Base-by-base conservation (phyloP, 2,329 filamentous ascomycete species). In the Cladosporium phlei region DNA sequence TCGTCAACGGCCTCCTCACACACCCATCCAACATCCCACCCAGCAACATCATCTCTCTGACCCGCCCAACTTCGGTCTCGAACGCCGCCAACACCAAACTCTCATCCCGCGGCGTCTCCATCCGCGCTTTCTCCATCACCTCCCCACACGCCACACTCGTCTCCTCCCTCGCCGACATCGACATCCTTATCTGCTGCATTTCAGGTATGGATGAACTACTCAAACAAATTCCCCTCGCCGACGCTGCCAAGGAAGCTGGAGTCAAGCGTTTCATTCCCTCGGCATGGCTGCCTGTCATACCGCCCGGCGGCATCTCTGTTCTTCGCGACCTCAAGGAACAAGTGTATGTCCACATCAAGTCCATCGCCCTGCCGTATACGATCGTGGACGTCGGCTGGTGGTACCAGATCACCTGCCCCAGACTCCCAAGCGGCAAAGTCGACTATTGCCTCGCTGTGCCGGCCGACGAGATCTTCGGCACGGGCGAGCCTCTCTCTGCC, bases 371-470 rank as follows among this genome's bases (percentile, higher is more conserved):
- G 1, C 74, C 75, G 0, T 81, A 74, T 61, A 80, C 78, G 5
- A 64, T 77, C 55, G 71, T 80, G 39, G 77, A 81, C 51, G 69
- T 79, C 10, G 78, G 77, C n/a, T 78, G 67, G 65, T 81, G 78
- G 78, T 75, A 77, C 55, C 75, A 79, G 54, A 53, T 74, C 22
- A 62, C 65, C 4, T 65, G 72, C 46, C 71, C 70, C 10, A 56
- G 55, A n/a, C 57, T 77, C 1, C 66, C 69, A n/a, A 71, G 67
- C 12, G 72, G 74, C 8, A 60, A 61, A 28, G 60, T 67, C n/a
- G 73, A 76, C 54, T 72, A 72, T 50, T 66, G 66, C 2, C 57
- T 69, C 49, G 58, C 63, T 3, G 55, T 59, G 0, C 58, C 63
- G 2, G 61, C 64, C 16, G 59, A 66, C 25, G 60, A 62, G 28